Percentiles rank a stretch among this genome's conserved stretches.
Conservation (phyloP, 148 eudicot species). For the Cornus kousa region DNA sequence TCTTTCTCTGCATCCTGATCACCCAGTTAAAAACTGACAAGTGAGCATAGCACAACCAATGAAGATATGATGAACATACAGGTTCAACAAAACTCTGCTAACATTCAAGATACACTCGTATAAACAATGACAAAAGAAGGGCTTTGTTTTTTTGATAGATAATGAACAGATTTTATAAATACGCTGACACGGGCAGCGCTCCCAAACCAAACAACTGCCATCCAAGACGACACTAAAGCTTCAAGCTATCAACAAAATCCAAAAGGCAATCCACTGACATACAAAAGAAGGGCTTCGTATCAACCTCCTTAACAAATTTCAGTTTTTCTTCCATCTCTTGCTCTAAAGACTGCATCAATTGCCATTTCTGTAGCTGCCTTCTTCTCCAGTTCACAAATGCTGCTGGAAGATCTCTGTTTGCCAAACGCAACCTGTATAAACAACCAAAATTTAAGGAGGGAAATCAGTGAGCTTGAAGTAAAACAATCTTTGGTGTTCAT, state of each 20-base stretch:
- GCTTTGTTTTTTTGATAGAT: no score
- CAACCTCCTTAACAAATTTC: slow-evolving; percentile 42
- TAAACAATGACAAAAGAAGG: neutral
- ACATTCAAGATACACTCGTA: neutral
- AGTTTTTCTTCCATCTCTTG: slow-evolving; percentile 68
- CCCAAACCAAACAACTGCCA: no score
- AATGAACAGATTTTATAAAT: no score
- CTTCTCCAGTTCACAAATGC: slow-evolving; percentile 52
- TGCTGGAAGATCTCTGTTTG: slow-evolving; percentile 61
- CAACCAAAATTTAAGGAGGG: slow-evolving; percentile 4
- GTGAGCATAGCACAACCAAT: slow-evolving; percentile 14
- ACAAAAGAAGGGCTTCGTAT: neutral
- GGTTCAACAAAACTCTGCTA: neutral
- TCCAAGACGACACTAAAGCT: no score
- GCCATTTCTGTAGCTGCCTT: slow-evolving; percentile 35
- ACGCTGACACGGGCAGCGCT: no score
- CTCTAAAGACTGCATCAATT: slow-evolving; percentile 35
- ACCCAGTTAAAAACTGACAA: slow-evolving; percentile 1
- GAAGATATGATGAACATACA: neutral
- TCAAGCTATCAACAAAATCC: no score
- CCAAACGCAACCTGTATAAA: slow-evolving; percentile 62
- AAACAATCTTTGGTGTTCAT: neutral
- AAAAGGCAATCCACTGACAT: neutral
- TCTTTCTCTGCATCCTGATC: slow-evolving; percentile 36
- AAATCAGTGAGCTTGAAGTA: neutral